Conservation (phyloP, 2,329 filamentous ascomycete genomes). For the Torrubiella hemipterigena region DNA sequence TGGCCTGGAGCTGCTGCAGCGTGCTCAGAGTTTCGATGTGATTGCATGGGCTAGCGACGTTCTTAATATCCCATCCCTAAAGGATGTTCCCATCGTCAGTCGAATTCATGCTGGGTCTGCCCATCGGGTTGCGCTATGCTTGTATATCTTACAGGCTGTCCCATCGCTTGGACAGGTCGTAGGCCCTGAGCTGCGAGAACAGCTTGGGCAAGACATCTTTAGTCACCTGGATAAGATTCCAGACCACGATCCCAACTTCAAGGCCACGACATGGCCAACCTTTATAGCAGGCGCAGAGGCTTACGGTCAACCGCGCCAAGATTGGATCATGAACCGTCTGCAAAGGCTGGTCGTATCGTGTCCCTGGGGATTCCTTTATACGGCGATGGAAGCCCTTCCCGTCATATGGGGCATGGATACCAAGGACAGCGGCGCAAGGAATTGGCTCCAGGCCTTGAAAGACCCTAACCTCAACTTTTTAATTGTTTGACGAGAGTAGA, state of each 20-base stretch:
- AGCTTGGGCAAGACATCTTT: conserved; percentile 32
- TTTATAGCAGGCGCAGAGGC: conserved; percentile 44
- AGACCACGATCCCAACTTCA: conserved; percentile 38
- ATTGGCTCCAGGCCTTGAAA: conserved; percentile 32
- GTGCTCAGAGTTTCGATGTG: conserved; percentile 27
- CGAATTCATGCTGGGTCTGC: conserved; percentile 28
- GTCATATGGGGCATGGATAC: conserved; percentile 29
- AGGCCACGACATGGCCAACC: conserved; percentile 43
- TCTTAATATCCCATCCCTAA: conserved; percentile 19
- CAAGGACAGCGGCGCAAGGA: conserved; percentile 15
- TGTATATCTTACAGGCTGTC: conserved; percentile 32
- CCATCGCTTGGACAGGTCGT: conserved; percentile 15
- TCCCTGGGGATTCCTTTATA: conserved; percentile 37
- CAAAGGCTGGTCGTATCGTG: conserved; percentile 24
- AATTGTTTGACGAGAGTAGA: conserved; percentile 30
- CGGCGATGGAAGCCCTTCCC: conserved; percentile 31
- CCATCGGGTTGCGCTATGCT: conserved; percentile 29
- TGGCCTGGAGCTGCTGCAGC: conserved; percentile 21
- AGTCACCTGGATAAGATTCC: conserved; percentile 33
- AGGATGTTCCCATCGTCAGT: conserved; percentile 20
- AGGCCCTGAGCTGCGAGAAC: conserved; percentile 15
- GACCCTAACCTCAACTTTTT: conserved; percentile 28
- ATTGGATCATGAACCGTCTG: conserved; percentile 36
- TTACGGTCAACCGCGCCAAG: conserved; percentile 25
- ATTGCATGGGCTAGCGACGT: conserved; percentile 26